A percentile compares a stretch with the other conserved stretches of the same genome.
phyloP scores from a whole-genome alignment of 192 early-diverging fungal genomes.

The Coemansia sp. region DNA sequence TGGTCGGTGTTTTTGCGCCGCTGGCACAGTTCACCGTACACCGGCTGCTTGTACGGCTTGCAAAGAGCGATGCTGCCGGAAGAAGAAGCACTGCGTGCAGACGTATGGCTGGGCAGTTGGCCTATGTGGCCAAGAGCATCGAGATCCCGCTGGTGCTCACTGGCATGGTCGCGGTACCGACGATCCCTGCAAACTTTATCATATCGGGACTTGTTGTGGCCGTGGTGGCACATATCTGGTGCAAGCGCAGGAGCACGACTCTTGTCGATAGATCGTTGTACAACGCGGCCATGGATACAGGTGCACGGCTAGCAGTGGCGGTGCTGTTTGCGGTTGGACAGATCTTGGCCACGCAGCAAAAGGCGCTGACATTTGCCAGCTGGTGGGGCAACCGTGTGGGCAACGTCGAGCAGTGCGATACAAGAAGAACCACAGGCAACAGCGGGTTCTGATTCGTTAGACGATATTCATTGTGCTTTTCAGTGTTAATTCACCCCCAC shows the following conservation, averaged over 20 bases:
- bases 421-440: neutral
- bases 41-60: neutral
- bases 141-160: slow-evolving; percentile 46
- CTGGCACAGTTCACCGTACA: slow-evolving; percentile 13
- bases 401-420: slow-evolving; percentile 38
- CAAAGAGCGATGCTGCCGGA: neutral
- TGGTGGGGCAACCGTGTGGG: slow-evolving; percentile 48
- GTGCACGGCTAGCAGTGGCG: slow-evolving; percentile 33
- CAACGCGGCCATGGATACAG: slow-evolving; percentile 44
- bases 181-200: slow-evolving; percentile 46
- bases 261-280: slow-evolving; percentile 49
- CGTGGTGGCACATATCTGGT: slow-evolving; percentile 32
- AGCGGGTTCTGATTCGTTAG: neutral
- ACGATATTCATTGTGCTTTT: too few species aligned
- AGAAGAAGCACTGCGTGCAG: neutral
- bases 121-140: slow-evolving; percentile 11
- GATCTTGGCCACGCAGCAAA: slow-evolving; percentile 13
- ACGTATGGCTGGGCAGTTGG: neutral
- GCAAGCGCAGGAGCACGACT: slow-evolving; percentile 14
- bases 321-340: slow-evolving; percentile 38
- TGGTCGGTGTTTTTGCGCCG: slow-evolving; percentile 29
- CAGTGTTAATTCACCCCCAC: too few species aligned
- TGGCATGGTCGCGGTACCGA: slow-evolving; percentile 52
- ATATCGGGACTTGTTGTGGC: slow-evolving; percentile 37
- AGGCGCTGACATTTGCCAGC: slow-evolving; percentile 32